Percentiles rank a stretch among this genome's conserved stretches.
phyloP scores from a whole-genome alignment of 163 green algal genomes.

The Scenedesmus sp. region DNA sequence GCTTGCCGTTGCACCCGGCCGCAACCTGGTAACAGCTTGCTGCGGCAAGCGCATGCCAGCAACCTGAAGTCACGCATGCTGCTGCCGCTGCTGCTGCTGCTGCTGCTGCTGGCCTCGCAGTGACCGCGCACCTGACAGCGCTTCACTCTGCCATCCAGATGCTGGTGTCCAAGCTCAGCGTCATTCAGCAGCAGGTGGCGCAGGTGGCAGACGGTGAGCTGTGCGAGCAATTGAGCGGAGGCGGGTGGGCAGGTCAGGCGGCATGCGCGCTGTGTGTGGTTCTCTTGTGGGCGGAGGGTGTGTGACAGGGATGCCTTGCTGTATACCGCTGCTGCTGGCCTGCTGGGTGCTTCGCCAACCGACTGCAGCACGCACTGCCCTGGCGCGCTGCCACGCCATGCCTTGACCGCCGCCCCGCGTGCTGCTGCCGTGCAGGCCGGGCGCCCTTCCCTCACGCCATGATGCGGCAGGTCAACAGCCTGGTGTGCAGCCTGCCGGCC shows the following conservation, averaged over 20 bases:
- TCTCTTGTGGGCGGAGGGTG: too few species aligned
- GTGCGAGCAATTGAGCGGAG: too few species aligned
- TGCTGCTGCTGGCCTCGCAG: conserved; percentile 62
- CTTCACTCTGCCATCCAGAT: conserved; percentile 92
- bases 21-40: too few species aligned
- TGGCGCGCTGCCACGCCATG: background rate
- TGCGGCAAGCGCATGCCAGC: too few species aligned
- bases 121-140: conserved; percentile 82
- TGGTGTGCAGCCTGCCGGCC: conserved; percentile 83
- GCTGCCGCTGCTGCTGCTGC: background rate
- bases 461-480: conserved; percentile 77
- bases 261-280: too few species aligned
- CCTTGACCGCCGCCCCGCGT: too few species aligned
- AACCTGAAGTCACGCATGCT: too few species aligned
- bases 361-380: too few species aligned
- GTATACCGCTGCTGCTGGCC: too few species aligned
- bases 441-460: conserved; percentile 83
- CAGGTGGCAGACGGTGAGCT: conserved; percentile 68
- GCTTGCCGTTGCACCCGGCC: background rate
- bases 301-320: too few species aligned
- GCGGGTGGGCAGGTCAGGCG: background rate
- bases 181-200: conserved; percentile 74
- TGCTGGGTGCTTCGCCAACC: too few species aligned
- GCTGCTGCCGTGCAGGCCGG: conserved; percentile 8
- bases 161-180: conserved; percentile 74